Evolutionary conservation across 768 basidiomycete species (phyloP), one percentile per base, ranked within the genome.

Genomic region (Lactarius quietus): DNA sequence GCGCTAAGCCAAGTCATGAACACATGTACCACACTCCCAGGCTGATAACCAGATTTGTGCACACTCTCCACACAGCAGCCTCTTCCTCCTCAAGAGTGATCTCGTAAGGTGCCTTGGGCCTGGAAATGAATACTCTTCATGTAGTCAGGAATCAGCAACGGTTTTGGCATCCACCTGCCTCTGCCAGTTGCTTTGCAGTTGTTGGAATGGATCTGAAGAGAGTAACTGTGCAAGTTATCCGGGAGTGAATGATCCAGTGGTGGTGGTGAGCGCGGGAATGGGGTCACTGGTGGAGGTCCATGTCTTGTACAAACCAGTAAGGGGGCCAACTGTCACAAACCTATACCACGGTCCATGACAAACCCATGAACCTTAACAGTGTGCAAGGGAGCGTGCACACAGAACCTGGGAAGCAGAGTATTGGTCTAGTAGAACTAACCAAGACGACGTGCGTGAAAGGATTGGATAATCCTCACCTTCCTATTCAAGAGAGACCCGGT

Each of bases 111-210:
- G 88, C 83, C 71, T 89, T 89, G 70, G 80, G 81, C 10, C 89
- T 89, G 1, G 86, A n/a, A n/a, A n/a, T n/a, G 86, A n/a, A 84
- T 74, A 14, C 86, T 82, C 67, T 81, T 78, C 58, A 81, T 82
- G 29, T 72, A 72, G 52, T 71, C 78, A 75, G 63, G 81, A 69
- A 67, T 72, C 14, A 75, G 74, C 35, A 80, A 81, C 70, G 86
- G 87, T 38, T 91, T 90, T 68, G 84, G 83, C 10, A 26, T 64
- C 90, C 90, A 92, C 38, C 91, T 84, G 18, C 90, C 90, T 17
- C 89, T 89, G 54, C 91, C 90, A 23, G 84, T 83, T 1, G 86
- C 87, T 70, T 92, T 93, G 78, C 90, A 93, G 17, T 90, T 80
- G 56, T 82, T 78, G 70, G 83, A 84, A 3, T 86, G 83, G 62